Evolutionary conservation across 2,329 filamentous ascomycete species (phyloP), one percentile per base, ranked within the genome.

Genomic region (Xylariaceae sp.): DNA sequence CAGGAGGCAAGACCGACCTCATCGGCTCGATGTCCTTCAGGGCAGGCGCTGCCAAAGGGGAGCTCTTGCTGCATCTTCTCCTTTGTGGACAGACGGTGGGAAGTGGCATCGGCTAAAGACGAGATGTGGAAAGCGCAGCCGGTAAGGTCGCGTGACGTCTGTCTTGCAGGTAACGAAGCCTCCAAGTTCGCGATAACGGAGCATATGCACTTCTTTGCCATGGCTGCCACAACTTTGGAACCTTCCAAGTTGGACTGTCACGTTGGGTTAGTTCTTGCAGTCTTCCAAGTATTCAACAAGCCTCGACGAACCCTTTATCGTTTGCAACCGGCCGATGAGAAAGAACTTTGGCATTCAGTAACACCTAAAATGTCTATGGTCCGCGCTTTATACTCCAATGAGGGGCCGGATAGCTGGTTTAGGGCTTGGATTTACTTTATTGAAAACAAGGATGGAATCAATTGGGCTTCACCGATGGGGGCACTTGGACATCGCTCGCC

Each of bases 91-190:
- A 22, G n/a, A 39, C 26, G n/a, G 26, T 10, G 26, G 36, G 49
- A 42, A 52, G 43, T 21, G 32, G 21, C 34, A 19, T 12, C 6
- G 12, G 3, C 12, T 1, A 9, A 19, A 16, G 3, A 13, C 22
- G 8, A 32, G 18, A 42, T 34, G 21, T n/a, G 47, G 51, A 49
- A 49, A 42, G 36, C n/a, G 44, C 34, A 40, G 13, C 21, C 29
- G 18, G 19, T 16, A 30, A 37, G 9, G 15, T 16, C 36, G 5
- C 36, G 15, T 37, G 15, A 3, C 9, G 5, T 37, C 9, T 41
- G 5, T 41, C 6, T 37, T 18, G 36, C 16, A 5, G 2, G 36
- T 37, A 37, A n/a, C 16, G 7, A 18, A 15, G 30, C 13, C 8
- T 15, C 12, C 13, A 34, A 34, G 30, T 34, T 12, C 9, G 30